Evolutionary conservation across 2,329 filamentous ascomycete species (phyloP).

Genomic region (Penicillium sp.): DNA sequence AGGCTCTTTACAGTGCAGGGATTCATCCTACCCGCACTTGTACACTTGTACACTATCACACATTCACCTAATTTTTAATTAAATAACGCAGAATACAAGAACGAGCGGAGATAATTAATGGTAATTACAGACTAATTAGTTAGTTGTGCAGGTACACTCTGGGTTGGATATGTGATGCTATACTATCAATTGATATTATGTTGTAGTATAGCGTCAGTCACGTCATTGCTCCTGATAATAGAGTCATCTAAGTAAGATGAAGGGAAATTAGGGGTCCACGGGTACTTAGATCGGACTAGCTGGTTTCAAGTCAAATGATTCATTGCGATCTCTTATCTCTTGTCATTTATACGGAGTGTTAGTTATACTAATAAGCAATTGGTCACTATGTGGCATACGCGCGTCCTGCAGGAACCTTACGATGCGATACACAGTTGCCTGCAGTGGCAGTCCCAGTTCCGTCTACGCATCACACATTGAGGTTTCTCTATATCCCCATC

Average conservation of each 20-base stretch:
- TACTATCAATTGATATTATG: not conserved
- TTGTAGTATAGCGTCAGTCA: not conserved
- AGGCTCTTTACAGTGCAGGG: not conserved
- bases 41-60: too few species aligned
- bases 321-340: not conserved
- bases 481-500: not conserved
- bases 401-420: slow-evolving; percentile 18
- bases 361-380: not conserved
- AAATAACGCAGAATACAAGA: not conserved
- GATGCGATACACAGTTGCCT: slow-evolving; percentile 11
- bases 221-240: slow-evolving; percentile 3
- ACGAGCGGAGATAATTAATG: too few species aligned
- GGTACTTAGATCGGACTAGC: not conserved
- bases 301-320: not conserved
- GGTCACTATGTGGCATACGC: slow-evolving; percentile 9
- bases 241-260: not conserved
- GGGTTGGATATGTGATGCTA: not conserved
- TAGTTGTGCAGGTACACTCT: not conserved
- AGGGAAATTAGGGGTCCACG: too few species aligned
- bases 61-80: not conserved
- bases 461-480: not conserved
- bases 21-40: not conserved
- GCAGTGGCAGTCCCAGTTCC: not conserved
- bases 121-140: not conserved
- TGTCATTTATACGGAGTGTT: not conserved